Percentiles rank a stretch among this genome's conserved stretches.
phyloP scores from a whole-genome alignment of 106 monocot species.

The Xerophyta viscosa region DNA sequence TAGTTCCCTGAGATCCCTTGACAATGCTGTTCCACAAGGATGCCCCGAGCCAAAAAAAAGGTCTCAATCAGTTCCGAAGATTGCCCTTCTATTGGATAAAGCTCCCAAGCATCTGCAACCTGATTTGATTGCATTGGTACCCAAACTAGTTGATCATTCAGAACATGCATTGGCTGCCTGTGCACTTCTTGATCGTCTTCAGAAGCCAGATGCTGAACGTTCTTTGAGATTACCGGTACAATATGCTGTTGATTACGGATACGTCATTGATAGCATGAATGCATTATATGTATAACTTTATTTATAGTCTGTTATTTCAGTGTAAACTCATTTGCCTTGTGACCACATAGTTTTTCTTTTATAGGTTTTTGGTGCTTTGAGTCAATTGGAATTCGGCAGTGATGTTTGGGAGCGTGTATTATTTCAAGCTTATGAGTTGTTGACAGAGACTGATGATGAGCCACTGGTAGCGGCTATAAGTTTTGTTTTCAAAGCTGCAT shows the following conservation, averaged over 20 bases:
- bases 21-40: conserved; percentile 74
- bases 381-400: conserved; percentile 63
- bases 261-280: too few relatives aligned
- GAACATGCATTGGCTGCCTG: conserved; percentile 83
- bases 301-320: too few relatives aligned
- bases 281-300: too few relatives aligned
- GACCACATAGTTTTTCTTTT: background rate
- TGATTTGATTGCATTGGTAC: conserved; percentile 71
- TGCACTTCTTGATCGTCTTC: conserved; percentile 59
- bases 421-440: conserved; percentile 55
- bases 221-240: conserved; percentile 53
- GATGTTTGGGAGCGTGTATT: conserved; percentile 71
- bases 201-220: conserved; percentile 59
- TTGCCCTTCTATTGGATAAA: conserved; percentile 79
- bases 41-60: conserved; percentile 61
- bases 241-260: background rate
- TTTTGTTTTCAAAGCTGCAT: conserved; percentile 75
- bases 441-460: conserved; percentile 75
- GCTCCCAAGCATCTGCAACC: conserved; percentile 73
- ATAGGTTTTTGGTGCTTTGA: conserved; percentile 75
- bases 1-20: conserved; percentile 79
- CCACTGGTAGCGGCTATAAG: conserved; percentile 49
- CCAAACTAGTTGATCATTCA: conserved; percentile 71
- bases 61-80: conserved; percentile 72
- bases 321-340: background rate